These are phyloP conservation scores for Posidonia australis DNA, from an alignment of 106 monocot species.

Conservation along the genomic window DNA sequence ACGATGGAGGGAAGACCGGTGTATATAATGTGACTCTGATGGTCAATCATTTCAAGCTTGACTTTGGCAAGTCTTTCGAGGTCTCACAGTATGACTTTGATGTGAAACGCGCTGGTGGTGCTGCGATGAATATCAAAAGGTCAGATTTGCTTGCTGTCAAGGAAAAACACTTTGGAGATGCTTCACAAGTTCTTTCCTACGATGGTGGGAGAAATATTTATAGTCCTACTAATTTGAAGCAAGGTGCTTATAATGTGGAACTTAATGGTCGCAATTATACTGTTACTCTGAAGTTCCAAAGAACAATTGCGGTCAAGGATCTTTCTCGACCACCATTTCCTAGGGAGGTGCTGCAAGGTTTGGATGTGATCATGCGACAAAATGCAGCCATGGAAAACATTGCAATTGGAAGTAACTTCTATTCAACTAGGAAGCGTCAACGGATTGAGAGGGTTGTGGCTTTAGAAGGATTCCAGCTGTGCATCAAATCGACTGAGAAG, in stretches of 20 bases:
- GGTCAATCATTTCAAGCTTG: slow-evolving; percentile 7
- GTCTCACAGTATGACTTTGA: slow-evolving; percentile 3
- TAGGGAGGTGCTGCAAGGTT: slow-evolving; percentile 19
- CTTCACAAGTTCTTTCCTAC: neutral
- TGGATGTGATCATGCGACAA: slow-evolving; percentile 19
- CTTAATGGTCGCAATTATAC: neutral
- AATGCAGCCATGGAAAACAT: slow-evolving; percentile 5
- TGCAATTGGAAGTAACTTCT: slow-evolving; percentile 2
- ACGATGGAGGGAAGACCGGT: neutral
- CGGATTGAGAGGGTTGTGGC: neutral
- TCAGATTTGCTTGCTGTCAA: neutral
- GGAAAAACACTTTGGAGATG: neutral
- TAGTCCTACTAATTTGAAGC: neutral
- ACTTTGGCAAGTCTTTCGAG: neutral
- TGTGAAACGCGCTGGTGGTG: neutral
- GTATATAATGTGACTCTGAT: neutral
- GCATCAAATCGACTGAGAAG: slow-evolving; percentile 8
- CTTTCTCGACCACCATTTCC: neutral
- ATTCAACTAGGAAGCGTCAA: neutral
- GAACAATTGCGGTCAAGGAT: neutral
- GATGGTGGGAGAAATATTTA: slow-evolving; percentile 1
- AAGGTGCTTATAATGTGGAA: neutral
- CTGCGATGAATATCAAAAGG: neutral
- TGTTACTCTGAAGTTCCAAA: neutral
- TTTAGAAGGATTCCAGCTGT: slow-evolving; percentile 9